A percentile compares a stretch with the other conserved stretches of the same genome.
Conservation (phyloP, 2,329 filamentous ascomycete species). For the Ophiobolus disseminans region DNA sequence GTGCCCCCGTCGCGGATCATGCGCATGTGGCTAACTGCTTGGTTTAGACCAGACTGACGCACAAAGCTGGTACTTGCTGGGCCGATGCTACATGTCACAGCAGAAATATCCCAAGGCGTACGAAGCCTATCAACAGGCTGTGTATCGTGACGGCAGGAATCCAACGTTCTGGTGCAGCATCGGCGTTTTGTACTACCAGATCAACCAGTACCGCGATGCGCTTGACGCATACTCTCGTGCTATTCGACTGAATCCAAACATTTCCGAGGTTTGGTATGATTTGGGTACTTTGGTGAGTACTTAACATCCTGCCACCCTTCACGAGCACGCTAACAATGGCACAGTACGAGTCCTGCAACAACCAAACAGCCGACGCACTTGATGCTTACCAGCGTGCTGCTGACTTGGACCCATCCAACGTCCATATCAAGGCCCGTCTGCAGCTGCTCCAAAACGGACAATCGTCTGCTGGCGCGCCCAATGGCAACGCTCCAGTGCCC, state of each 20-base stretch:
- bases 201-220: constrained; percentile 98
- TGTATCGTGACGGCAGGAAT: constrained; percentile 96
- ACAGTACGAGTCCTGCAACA: constrained; percentile 98
- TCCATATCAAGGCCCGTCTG: constrained; percentile 93
- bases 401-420: constrained; percentile 90
- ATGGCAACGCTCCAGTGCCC: constrained; percentile 80
- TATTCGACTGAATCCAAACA: constrained; percentile 95
- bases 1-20: constrained; percentile 16
- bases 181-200: constrained; percentile 98
- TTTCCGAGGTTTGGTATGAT: constrained; percentile 99
- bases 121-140: constrained; percentile 97
- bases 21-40: constrained; percentile 22
- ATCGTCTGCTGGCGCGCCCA: constrained; percentile 69
- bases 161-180: constrained; percentile 99
- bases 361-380: constrained; percentile 93
- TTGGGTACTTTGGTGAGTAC: constrained; percentile 86
- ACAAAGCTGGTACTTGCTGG: constrained; percentile 98
- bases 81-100: constrained; percentile 98
- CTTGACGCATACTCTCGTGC: constrained; percentile 97
- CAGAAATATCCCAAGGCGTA: constrained; percentile 99
- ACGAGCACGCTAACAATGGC: constrained; percentile 22
- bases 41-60: constrained; percentile 84
- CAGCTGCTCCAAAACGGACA: constrained; percentile 86
- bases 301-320: constrained; percentile 11
- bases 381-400: constrained; percentile 95